Base-by-base conservation (phyloP, 1,284 basidiomycete species). In the Pterulicium gracile region DNA sequence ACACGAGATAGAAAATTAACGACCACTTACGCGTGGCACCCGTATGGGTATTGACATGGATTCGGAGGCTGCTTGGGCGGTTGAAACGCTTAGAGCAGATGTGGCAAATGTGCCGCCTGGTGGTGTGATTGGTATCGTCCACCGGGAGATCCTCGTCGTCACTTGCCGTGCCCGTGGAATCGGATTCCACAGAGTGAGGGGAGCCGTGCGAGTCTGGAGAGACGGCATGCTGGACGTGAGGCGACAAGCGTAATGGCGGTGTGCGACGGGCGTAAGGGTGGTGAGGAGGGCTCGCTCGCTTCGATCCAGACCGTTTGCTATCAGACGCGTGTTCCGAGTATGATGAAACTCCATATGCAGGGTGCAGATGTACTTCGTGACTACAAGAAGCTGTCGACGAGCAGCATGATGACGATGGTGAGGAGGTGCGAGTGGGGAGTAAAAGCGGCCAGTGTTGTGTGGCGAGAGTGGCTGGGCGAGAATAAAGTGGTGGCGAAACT, bases 1-100 rank as follows among this genome's bases (percentile, higher is more conserved):
- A 45, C 51, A 50, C 47, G 32, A 45, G 49, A 35, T 17, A 43
- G 42, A 21, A 14, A 49, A 42, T 27, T 47, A 44, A 14, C 40
- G 27, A 4, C 15, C 14, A 73, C 80, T 58, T 61, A 86, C 82
- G 82, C 56, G 78, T 82, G 14, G 73, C 82, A 15, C 83, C 83
- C 14, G 83, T 86, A 60, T 87, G 84, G 2, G 80, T 85, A 56
- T 87, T 85, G 54, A 79, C 70, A 59, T 87, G 83, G 49, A 84
- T 86, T 49, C 73, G 67, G 49, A 87, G 69, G 57, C 82, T 85
- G 53, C 83, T 87, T 2, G 83, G 84, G 4, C 84, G 72, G 59
- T 85, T 86, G 66, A 87, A 87, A 20, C 80, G 68, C 60, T 84
- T 83, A 49, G 64, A 64, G 60, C 83, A 87, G 34, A 73, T 75